Conservation (phyloP, 106 monocot genomes). For the Dendrobium huoshanense region DNA sequence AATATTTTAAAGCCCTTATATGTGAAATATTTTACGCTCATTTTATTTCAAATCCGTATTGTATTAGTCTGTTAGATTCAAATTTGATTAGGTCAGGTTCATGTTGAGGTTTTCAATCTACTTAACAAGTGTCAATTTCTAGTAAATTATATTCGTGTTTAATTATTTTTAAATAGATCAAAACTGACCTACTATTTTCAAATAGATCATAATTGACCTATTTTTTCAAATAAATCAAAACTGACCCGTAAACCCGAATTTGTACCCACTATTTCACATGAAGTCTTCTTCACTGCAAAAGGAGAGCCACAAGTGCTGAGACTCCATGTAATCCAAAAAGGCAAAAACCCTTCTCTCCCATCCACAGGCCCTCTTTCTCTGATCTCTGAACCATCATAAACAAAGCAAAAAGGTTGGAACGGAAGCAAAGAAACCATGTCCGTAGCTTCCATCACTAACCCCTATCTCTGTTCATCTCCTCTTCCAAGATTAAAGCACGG, state of each 20-base stretch:
- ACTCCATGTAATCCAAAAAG: neutral
- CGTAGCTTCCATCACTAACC: conserved; percentile 25
- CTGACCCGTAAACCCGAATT: neutral
- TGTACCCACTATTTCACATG: neutral
- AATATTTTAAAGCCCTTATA: too few species aligned
- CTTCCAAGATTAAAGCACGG: conserved; percentile 23
- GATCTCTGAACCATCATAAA: neutral
- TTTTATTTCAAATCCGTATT: too few species aligned
- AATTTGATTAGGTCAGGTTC: too few species aligned
- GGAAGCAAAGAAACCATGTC: conserved; percentile 17
- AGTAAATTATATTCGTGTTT: too few species aligned
- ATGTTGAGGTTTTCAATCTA: too few species aligned
- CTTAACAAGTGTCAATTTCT: too few species aligned
- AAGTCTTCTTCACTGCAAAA: neutral
- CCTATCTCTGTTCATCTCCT: conserved; percentile 29
- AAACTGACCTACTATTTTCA: too few species aligned
- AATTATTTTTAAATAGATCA: too few species aligned
- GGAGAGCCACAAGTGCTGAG: neutral
- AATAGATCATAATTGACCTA: too few species aligned
- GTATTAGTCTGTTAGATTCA: too few species aligned
- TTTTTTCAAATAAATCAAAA: too few species aligned
- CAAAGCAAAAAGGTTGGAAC: neutral
- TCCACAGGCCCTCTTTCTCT: neutral
- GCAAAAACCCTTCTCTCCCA: neutral
- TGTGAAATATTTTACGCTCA: too few species aligned